A percentile compares a stretch with the other conserved stretches of the same genome.
Conservation (phyloP, 805 yeast genomes). For the Saccharomycopsis sp. region DNA sequence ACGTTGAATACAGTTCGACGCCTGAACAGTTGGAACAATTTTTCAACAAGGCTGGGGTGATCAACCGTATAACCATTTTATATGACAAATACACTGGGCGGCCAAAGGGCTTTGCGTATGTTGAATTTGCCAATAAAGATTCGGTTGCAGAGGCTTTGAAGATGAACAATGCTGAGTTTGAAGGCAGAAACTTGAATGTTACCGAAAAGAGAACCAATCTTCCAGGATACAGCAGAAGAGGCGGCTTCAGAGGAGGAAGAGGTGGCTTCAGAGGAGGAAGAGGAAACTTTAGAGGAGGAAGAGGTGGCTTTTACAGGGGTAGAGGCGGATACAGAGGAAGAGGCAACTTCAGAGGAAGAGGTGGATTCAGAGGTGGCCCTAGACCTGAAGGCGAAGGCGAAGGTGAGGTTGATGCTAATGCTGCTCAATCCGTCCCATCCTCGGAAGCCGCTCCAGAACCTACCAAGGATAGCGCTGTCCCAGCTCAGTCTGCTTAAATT, state of each 20-base stretch:
- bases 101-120: conserved; percentile 55
- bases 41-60: conserved; percentile 39
- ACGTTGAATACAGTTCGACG: conserved; percentile 51
- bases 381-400: too few relatives aligned
- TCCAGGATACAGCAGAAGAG: conserved; percentile 35
- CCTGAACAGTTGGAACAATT: conserved; percentile 47
- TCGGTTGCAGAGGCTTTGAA: conserved; percentile 42
- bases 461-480: too few relatives aligned
- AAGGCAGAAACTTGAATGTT: conserved; percentile 40
- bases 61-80: conserved; percentile 47
- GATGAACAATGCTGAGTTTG: conserved; percentile 34
- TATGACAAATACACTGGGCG: conserved; percentile 26
- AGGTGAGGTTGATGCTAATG: too few relatives aligned
- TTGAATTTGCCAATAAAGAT: conserved; percentile 39
- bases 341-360: conserved; percentile 20
- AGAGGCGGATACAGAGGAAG: conserved; percentile 21
- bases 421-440: too few relatives aligned
- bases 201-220: conserved; percentile 45
- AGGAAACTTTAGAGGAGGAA: conserved; percentile 22
- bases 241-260: conserved; percentile 25
- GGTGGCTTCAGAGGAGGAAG: conserved; percentile 20
- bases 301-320: conserved; percentile 12
- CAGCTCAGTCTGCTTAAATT: too few relatives aligned
- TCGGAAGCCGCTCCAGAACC: too few relatives aligned
- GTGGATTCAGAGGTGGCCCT: conserved; percentile 19